Conservation (phyloP, 1,284 basidiomycete species). For the Leccinum subfulvum region DNA sequence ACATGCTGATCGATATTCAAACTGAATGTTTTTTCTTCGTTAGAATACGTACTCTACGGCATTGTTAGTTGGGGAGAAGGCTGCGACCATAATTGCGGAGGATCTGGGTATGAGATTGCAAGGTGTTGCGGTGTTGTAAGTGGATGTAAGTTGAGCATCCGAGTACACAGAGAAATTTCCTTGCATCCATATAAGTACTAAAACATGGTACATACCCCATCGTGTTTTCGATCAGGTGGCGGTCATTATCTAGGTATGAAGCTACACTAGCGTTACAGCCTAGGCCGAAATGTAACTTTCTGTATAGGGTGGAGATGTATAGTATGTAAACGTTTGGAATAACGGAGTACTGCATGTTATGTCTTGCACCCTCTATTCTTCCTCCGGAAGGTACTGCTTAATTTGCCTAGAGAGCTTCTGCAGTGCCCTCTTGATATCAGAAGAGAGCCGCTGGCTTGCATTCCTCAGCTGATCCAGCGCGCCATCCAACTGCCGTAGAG, state of each 20-base stretch:
- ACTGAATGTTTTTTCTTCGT: background rate
- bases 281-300: background rate
- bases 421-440: conserved; percentile 6
- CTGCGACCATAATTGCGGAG: conserved; percentile 29
- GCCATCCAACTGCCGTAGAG: background rate
- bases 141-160: background rate
- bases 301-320: background rate
- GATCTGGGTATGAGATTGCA: conserved; percentile 20
- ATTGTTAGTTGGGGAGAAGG: conserved; percentile 33
- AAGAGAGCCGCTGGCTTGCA: background rate
- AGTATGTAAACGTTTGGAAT: background rate
- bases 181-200: no score
- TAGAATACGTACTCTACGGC: conserved; percentile 35
- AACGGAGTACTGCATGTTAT: background rate
- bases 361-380: background rate
- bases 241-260: conserved; percentile 17
- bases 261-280: background rate
- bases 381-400: conserved; percentile 30
- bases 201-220: conserved; percentile 29
- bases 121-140: background rate
- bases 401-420: conserved; percentile 32
- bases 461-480: background rate
- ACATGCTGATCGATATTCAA: background rate
- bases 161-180: background rate
- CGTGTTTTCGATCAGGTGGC: conserved; percentile 29